A percentile compares a stretch with the other conserved stretches of the same genome.
Conservation (phyloP, 2,329 filamentous ascomycete species). For the Microdochium paspali region DNA sequence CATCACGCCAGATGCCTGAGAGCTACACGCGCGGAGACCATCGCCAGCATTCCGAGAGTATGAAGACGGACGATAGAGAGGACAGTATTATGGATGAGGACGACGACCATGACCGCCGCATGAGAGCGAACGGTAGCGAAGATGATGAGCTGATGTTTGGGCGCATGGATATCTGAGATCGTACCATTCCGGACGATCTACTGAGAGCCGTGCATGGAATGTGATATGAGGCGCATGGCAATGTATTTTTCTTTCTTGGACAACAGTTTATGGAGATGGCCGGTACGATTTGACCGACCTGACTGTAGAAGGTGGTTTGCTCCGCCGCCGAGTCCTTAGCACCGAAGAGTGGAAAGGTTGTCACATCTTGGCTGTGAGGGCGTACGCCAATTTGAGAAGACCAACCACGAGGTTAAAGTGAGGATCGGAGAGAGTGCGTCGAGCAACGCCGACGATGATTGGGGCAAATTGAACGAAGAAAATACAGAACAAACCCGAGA, state of each 20-base stretch:
- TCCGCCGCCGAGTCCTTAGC: conserved; percentile 55
- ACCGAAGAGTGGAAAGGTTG: conserved; percentile 54
- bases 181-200: conserved; percentile 12
- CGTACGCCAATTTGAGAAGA: conserved; percentile 13
- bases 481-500: conserved; percentile 17
- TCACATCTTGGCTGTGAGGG: conserved; percentile 4
- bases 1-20: conserved; percentile 46
- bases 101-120: conserved; percentile 51
- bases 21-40: conserved; percentile 53
- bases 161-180: conserved; percentile 73
- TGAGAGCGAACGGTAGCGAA: conserved; percentile 56
- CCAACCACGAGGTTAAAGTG: conserved; percentile 64
- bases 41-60: conserved; percentile 43
- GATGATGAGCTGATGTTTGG: conserved; percentile 96
- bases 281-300: conserved; percentile 22
- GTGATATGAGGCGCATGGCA: conserved; percentile 20
- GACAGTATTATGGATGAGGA: conserved; percentile 58
- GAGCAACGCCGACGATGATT: conserved; percentile 34
- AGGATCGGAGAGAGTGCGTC: conserved; percentile 50
- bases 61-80: conserved; percentile 59
- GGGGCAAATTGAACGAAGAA: neutral
- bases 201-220: conserved; percentile 2
- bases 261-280: neutral
- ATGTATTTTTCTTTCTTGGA: conserved; percentile 31
- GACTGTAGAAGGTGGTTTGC: conserved; percentile 48